A percentile compares a stretch with the other conserved stretches of the same genome.
phyloP scores from a whole-genome alignment of 139 green algal species.

The Closterium sp. region DNA sequence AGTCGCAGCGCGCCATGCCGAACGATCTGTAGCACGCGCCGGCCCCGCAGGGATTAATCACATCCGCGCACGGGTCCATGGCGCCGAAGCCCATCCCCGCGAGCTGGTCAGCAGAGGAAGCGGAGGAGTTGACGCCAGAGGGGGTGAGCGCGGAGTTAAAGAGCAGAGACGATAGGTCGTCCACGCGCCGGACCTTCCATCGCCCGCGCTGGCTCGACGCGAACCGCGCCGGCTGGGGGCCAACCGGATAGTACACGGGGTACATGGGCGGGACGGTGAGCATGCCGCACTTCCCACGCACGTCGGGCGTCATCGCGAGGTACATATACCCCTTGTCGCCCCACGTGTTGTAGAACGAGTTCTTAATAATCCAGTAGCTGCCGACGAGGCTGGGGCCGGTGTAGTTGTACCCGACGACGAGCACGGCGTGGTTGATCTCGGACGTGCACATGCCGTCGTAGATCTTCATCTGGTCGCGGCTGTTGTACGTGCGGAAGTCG shows the following conservation, averaged over 20 bases:
- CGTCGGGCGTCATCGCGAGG: slow-evolving; percentile 51
- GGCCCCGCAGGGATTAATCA: slow-evolving; percentile 1
- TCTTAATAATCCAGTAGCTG: slow-evolving; percentile 62
- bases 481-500: slow-evolving; percentile 80
- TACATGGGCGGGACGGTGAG: slow-evolving; percentile 1
- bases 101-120: too few relatives aligned
- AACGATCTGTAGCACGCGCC: neutral
- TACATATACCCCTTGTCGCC: slow-evolving; percentile 76
- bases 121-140: neutral
- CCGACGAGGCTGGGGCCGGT: slow-evolving; percentile 59
- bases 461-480: slow-evolving; percentile 5
- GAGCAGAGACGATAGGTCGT: neutral
- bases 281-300: slow-evolving; percentile 9
- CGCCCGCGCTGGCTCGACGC: neutral
- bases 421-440: slow-evolving; percentile 79
- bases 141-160: neutral
- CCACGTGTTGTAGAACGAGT: slow-evolving; percentile 68
- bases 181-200: neutral
- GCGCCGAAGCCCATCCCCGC: neutral
- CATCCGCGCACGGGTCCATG: neutral
- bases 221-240: neutral
- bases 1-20: neutral
- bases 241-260: neutral
- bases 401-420: slow-evolving; percentile 79
- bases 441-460: slow-evolving; percentile 27